phyloP scores from a whole-genome alignment of 306 rosid genomes.

The Citrullus colocynthis region DNA sequence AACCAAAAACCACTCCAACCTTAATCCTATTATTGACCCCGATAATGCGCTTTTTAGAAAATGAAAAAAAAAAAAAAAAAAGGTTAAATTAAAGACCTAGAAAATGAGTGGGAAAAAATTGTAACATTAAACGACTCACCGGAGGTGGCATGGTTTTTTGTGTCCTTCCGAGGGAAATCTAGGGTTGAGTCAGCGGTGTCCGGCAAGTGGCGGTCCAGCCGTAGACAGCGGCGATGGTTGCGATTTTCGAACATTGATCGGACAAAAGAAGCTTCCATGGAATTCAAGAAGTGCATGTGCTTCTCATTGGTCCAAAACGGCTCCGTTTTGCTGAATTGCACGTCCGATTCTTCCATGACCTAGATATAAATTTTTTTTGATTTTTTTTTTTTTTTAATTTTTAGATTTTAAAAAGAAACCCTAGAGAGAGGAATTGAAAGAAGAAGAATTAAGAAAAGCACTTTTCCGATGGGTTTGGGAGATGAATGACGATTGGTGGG shows the following conservation, averaged over 20 bases:
- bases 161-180: slow-evolving; percentile 27
- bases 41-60: no score
- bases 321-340: slow-evolving; percentile 2
- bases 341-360: not conserved
- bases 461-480: not conserved
- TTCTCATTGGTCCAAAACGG: slow-evolving; percentile 71
- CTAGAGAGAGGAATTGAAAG: not conserved
- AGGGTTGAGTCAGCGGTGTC: slow-evolving; percentile 59
- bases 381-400: no score
- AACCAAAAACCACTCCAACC: not conserved
- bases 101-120: not conserved
- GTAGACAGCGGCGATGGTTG: not conserved
- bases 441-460: not conserved
- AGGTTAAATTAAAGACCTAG: not conserved
- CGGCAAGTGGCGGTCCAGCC: slow-evolving; percentile 49
- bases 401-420: not conserved
- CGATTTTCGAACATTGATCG: slow-evolving; percentile 40
- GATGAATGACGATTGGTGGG: not conserved
- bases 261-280: slow-evolving; percentile 77
- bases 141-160: slow-evolving; percentile 17
- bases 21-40: not conserved
- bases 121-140: slow-evolving; percentile 20
- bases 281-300: slow-evolving; percentile 50
- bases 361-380: no score
- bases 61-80: no score